A percentile compares a stretch with the other conserved stretches of the same genome.
phyloP scores from a whole-genome alignment of 495 filamentous ascomycete species.

The Cairneyella variabilis region DNA sequence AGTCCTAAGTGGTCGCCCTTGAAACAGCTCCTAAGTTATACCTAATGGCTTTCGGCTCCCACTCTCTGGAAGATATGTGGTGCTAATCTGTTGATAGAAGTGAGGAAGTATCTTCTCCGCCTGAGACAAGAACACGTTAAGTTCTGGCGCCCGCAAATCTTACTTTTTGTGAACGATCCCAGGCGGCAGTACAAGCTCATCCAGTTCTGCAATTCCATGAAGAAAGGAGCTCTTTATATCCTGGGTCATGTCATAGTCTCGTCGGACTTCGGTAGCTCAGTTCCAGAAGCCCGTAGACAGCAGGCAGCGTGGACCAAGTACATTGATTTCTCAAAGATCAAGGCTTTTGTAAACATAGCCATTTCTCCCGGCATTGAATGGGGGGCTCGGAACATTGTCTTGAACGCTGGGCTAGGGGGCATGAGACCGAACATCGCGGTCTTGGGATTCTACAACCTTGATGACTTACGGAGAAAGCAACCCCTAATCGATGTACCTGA shows the following conservation, averaged over 20 bases:
- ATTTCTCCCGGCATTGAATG: conserved; percentile 80
- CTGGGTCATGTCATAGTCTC: conserved; percentile 85
- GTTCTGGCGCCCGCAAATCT: conserved; percentile 83
- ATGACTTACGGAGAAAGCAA: conserved; percentile 47
- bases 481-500: conserved; percentile 33
- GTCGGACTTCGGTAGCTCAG: conserved; percentile 71
- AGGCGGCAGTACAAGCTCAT: conserved; percentile 75
- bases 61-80: too few species aligned
- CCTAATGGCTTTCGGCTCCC: too few species aligned
- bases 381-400: conserved; percentile 77
- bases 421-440: conserved; percentile 90
- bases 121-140: conserved; percentile 87
- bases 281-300: conserved; percentile 76
- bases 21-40: too few species aligned
- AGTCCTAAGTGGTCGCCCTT: too few species aligned
- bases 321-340: conserved; percentile 82
- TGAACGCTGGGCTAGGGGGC: conserved; percentile 80
- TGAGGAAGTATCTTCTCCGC: conserved; percentile 80
- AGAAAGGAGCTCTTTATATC: conserved; percentile 83
- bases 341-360: conserved; percentile 83
- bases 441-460: conserved; percentile 68
- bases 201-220: conserved; percentile 87
- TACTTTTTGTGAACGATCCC: conserved; percentile 80
- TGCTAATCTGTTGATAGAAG: too few species aligned
- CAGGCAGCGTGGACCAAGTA: conserved; percentile 81